These are phyloP conservation scores for Artemisia annua DNA, from an alignment of 129 eudicot species.

Conservation along the genomic window DNA sequence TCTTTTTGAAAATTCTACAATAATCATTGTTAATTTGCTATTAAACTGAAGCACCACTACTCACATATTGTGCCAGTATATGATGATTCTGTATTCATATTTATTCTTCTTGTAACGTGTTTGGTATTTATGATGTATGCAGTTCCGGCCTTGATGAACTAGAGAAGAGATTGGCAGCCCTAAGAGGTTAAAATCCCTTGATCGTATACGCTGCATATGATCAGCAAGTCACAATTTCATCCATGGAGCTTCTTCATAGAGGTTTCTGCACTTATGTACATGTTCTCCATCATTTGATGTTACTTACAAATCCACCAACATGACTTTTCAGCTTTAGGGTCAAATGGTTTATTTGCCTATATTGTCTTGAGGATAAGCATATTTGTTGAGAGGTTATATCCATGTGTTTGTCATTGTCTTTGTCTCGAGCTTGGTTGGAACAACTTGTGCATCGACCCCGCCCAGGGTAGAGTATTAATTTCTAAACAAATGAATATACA, in stretches of 20 bases:
- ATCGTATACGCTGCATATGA: conserved; percentile 26
- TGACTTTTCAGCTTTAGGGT: conserved; percentile 21
- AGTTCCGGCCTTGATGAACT: conserved; percentile 87
- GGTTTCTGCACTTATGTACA: conserved; percentile 35
- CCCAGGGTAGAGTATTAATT: not conserved
- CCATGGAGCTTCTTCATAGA: conserved; percentile 5
- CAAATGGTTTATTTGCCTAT: conserved; percentile 8
- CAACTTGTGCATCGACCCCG: too few species aligned
- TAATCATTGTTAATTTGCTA: not conserved
- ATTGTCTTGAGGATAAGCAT: conserved; percentile 20
- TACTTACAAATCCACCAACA: conserved; percentile 22
- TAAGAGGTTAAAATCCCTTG: conserved; percentile 47
- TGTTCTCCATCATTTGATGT: conserved; percentile 30
- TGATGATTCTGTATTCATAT: not conserved
- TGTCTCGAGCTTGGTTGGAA: not conserved
- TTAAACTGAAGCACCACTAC: not conserved
- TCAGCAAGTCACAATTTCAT: conserved; percentile 12
- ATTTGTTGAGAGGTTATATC: conserved; percentile 12
- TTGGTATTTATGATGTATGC: conserved; percentile 28
- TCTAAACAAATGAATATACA: not conserved
- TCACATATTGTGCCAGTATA: not conserved
- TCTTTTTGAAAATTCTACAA: conserved; percentile 7
- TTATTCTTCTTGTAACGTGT: not conserved
- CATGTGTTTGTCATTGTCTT: conserved; percentile 6
- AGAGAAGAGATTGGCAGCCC: conserved; percentile 94